phyloP scores from a whole-genome alignment of 1,284 basidiomycete species.

The Cutaneotrichosporon arboriforme region DNA sequence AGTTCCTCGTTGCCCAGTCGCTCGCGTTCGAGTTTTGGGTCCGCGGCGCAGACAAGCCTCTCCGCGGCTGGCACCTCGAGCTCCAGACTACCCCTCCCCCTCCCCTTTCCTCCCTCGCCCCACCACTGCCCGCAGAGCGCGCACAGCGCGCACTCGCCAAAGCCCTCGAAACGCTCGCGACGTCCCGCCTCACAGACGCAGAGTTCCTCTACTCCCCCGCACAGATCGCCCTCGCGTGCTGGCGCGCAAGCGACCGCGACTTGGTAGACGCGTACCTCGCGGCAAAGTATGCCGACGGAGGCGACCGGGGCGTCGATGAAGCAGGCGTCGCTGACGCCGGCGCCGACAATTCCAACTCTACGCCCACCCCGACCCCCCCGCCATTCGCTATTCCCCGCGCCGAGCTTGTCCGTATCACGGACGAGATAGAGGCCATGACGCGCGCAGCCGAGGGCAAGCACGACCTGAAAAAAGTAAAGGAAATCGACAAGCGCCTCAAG shows the following conservation, averaged over 20 bases:
- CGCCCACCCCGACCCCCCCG: neutral
- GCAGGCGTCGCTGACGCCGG: slow-evolving; percentile 2
- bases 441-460: slow-evolving; percentile 56
- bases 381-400: slow-evolving; percentile 32
- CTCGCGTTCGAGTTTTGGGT: slow-evolving; percentile 88
- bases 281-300: slow-evolving; percentile 38
- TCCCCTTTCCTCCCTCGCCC: neutral
- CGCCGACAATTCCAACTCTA: neutral
- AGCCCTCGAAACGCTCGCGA: slow-evolving; percentile 53
- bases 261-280: slow-evolving; percentile 66
- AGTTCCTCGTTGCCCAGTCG: slow-evolving; percentile 92
- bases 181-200: slow-evolving; percentile 78
- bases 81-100: slow-evolving; percentile 57
- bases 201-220: slow-evolving; percentile 89
- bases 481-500: slow-evolving; percentile 75
- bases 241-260: slow-evolving; percentile 60
- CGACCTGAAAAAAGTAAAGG: slow-evolving; percentile 73
- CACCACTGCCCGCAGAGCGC: slow-evolving; percentile 4
- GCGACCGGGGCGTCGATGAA: slow-evolving; percentile 51
- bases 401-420: slow-evolving; percentile 50
- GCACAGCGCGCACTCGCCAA: slow-evolving; percentile 27
- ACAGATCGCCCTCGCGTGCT: slow-evolving; percentile 84
- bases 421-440: slow-evolving; percentile 59
- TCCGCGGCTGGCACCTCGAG: slow-evolving; percentile 88
- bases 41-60: slow-evolving; percentile 79